Evolutionary conservation across 2,329 filamentous ascomycete species (phyloP).

Genomic region (Plenodomus biglobosus): DNA sequence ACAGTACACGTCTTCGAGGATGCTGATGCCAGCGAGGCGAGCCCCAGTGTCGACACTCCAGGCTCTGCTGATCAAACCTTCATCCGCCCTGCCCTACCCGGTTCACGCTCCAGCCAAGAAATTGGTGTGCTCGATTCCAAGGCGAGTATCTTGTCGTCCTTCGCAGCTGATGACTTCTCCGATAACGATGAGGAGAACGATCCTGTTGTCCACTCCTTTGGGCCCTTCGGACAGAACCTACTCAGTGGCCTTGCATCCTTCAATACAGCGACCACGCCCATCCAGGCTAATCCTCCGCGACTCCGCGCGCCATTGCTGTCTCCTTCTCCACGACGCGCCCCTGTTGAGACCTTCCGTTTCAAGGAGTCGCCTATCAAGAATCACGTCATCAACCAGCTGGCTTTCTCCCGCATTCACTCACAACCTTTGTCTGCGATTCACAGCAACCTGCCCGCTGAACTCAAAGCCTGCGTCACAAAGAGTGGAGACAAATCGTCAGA

Average conservation of each 20-base stretch:
- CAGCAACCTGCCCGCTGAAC: slow-evolving; percentile 73
- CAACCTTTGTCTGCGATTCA: slow-evolving; percentile 88
- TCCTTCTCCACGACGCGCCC: slow-evolving; percentile 35
- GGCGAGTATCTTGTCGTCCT: slow-evolving; percentile 32
- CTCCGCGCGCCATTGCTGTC: slow-evolving; percentile 30
- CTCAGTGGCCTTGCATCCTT: slow-evolving; percentile 81
- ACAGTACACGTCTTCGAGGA: slow-evolving; percentile 45
- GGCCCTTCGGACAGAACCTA: slow-evolving; percentile 83
- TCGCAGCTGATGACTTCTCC: slow-evolving; percentile 63
- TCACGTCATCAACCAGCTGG: slow-evolving; percentile 92
- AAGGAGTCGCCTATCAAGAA: slow-evolving; percentile 63
- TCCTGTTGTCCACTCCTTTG: slow-evolving; percentile 87
- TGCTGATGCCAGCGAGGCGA: slow-evolving; percentile 34
- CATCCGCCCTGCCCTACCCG: slow-evolving; percentile 30
- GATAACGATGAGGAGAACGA: slow-evolving; percentile 89
- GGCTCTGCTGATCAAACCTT: slow-evolving; percentile 35
- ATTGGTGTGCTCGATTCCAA: slow-evolving; percentile 20
- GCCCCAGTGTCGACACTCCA: slow-evolving; percentile 21
- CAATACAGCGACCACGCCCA: slow-evolving; percentile 66
- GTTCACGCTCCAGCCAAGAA: slow-evolving; percentile 23
- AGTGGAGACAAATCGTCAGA: slow-evolving; percentile 19
- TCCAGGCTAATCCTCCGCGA: slow-evolving; percentile 33
- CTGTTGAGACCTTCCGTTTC: slow-evolving; percentile 29
- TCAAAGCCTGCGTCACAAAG: slow-evolving; percentile 44
- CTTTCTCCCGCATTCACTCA: slow-evolving; percentile 88